phyloP scores from a whole-genome alignment of 768 basidiomycete genomes.

The Gloeopeniophorella convolvens region DNA sequence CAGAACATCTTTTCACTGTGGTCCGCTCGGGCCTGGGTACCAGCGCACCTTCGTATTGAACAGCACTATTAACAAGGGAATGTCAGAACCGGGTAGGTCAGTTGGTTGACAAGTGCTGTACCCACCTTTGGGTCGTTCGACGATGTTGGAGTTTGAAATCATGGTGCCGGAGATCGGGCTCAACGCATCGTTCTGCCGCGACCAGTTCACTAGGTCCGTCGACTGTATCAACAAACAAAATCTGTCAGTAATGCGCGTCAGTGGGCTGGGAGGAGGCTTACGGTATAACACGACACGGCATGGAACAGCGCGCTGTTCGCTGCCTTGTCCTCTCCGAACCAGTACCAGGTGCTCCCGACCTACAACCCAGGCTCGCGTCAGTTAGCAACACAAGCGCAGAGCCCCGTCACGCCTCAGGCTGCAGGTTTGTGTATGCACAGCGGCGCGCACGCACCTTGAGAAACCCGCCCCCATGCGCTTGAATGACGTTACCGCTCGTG shows the following conservation, averaged over 20 bases:
- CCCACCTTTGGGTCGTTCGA: slow-evolving; percentile 57
- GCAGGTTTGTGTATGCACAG: no score
- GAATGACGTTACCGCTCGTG: slow-evolving; percentile 53
- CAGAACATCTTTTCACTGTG: no score
- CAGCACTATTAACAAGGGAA: slow-evolving; percentile 33
- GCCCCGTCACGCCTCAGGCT: no score
- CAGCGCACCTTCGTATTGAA: slow-evolving; percentile 43
- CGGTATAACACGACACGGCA: slow-evolving; percentile 54
- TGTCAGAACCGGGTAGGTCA: no score
- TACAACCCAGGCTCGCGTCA: no score
- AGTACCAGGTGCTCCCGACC: slow-evolving; percentile 54
- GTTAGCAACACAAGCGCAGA: no score
- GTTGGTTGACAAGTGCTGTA: background rate
- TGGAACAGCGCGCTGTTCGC: slow-evolving; percentile 48
- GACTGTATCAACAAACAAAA: slow-evolving; percentile 29
- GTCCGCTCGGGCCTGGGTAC: no score
- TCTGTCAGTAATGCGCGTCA: background rate
- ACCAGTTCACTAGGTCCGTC: slow-evolving; percentile 46
- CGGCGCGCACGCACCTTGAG: no score
- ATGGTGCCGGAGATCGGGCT: slow-evolving; percentile 46
- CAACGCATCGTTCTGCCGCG: slow-evolving; percentile 53
- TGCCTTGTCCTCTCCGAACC: slow-evolving; percentile 59
- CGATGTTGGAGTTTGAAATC: slow-evolving; percentile 51
- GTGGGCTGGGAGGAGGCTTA: slow-evolving; percentile 21
- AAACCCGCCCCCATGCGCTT: slow-evolving; percentile 57